Base-by-base conservation (phyloP, 805 yeast genomes). In the Spathaspora boniae region DNA sequence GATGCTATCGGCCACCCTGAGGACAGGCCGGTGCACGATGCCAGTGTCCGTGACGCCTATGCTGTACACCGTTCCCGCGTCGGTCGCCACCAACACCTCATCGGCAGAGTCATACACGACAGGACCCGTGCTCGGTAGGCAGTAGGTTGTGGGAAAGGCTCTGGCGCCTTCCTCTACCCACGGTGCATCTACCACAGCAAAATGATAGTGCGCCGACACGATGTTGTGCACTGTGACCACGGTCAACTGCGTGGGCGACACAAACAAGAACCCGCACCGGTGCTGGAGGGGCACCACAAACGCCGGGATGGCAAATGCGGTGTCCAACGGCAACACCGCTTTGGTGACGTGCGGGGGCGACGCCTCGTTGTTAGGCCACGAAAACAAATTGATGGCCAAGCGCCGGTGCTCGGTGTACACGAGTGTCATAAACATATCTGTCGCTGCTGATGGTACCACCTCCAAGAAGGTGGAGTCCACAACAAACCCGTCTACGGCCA, bases 151-250 rank as follows among this genome's bases (percentile, higher is more conserved):
- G 1, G 80, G 78, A 43, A 70, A 72, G 2, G 58, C 25, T 3
- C 19, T 8, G 2, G 11, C 21, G n/a, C n/a, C n/a, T n/a, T n/a
- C n/a, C n/a, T n/a, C n/a, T n/a, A n/a, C 22, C 63, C 50, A 42
- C 28, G 53, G 35, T 29, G 53, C 9, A 23, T 40, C 31, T 4
- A 15, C 14, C 40, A 38, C 36, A 2, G 43, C 36, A 37, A 72
- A 70, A 18, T 59, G 48, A 34, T 63, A 61, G 32, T 69, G 70
- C 0, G 74, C 80, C 4, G 78, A 70, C 15, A 70, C 48, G 2
- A 75, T 65, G 32, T 72, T 68, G 40, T 70, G 72, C 3, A 68
- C 49, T 4, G 67, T 58, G 2, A 72, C 54, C 0, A 70, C 38
- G 4, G 58, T 46, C 4, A 74, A 34, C 19, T 52, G 54, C 2